phyloP scores from a whole-genome alignment of 202 grass and related monocot species.

The Sporobolus alterniflorus region DNA sequence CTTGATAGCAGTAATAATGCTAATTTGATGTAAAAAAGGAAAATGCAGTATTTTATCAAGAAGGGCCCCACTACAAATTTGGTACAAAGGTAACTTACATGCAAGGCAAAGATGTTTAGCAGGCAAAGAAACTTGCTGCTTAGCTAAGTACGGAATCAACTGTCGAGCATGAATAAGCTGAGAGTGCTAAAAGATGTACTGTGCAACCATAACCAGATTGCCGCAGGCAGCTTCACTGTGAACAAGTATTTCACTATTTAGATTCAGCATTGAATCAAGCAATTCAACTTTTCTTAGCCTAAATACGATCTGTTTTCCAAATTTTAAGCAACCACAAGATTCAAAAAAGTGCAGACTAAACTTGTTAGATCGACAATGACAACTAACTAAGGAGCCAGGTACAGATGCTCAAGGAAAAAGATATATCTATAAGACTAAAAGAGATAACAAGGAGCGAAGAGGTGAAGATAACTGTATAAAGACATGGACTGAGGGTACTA shows the following conservation, averaged over 20 bases:
- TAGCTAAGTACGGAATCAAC: background rate
- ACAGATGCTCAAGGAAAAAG: background rate
- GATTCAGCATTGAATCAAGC: constrained; percentile 6
- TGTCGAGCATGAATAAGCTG: background rate
- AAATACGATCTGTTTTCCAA: constrained; percentile 3
- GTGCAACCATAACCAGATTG: background rate
- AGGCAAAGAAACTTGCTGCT: background rate
- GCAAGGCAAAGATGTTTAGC: background rate
- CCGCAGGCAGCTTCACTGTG: background rate
- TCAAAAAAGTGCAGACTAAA: too few relatives aligned
- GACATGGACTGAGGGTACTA: background rate
- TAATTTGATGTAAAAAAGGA: background rate
- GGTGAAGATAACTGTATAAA: background rate
- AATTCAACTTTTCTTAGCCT: background rate
- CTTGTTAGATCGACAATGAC: background rate
- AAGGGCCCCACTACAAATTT: constrained; percentile 12
- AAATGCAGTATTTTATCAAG: background rate
- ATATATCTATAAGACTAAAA: too few relatives aligned
- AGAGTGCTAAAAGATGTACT: background rate
- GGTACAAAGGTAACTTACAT: constrained; percentile 18
- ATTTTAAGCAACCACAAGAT: background rate
- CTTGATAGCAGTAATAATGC: background rate
- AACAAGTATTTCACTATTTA: background rate
- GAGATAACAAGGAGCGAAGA: too few relatives aligned
- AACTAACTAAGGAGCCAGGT: background rate